Evolutionary conservation across 805 yeast genomes (phyloP).

Genomic region (Myxozyma neotropica): DNA sequence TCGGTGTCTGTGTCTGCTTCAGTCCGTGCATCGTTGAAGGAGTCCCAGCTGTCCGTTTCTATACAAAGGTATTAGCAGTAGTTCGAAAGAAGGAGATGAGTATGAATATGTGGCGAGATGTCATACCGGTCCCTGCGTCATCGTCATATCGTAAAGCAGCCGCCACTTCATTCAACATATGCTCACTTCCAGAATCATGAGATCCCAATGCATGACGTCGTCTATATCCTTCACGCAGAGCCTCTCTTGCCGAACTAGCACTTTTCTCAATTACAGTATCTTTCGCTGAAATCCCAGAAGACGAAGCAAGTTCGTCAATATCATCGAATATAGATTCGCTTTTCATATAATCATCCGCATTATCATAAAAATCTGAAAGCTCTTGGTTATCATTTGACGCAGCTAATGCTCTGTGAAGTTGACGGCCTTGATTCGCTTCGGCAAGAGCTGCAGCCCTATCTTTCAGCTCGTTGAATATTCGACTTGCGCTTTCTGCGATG

Average conservation of each 20-base stretch:
- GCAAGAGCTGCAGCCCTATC: not conserved
- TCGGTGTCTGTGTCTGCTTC: not conserved
- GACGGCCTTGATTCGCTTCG: slow-evolving; percentile 2
- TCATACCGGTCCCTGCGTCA: not conserved
- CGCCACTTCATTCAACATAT: not conserved
- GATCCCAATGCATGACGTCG: not conserved
- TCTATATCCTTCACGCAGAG: slow-evolving; percentile 2
- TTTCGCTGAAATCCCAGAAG: not conserved
- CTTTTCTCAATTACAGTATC: not conserved
- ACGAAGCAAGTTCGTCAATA: not conserved
- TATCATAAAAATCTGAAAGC: slow-evolving; percentile 15
- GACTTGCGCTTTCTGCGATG: slow-evolving; percentile 1
- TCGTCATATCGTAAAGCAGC: not conserved
- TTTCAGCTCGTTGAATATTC: not conserved
- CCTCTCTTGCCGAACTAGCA: slow-evolving; percentile 3
- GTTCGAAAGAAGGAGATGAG: not conserved
- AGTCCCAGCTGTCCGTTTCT: not conserved
- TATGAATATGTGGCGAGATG: not conserved
- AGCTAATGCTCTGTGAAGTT: slow-evolving; percentile 7
- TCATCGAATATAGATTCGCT: not conserved
- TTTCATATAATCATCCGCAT: slow-evolving; percentile 5
- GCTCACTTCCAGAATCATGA: slow-evolving; percentile 1
- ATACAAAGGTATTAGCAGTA: not conserved
- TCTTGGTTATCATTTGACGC: slow-evolving; percentile 13
- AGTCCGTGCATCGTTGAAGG: not conserved